phyloP scores from a whole-genome alignment of 805 yeast genomes.

The Sporopachydermia lactativora region DNA sequence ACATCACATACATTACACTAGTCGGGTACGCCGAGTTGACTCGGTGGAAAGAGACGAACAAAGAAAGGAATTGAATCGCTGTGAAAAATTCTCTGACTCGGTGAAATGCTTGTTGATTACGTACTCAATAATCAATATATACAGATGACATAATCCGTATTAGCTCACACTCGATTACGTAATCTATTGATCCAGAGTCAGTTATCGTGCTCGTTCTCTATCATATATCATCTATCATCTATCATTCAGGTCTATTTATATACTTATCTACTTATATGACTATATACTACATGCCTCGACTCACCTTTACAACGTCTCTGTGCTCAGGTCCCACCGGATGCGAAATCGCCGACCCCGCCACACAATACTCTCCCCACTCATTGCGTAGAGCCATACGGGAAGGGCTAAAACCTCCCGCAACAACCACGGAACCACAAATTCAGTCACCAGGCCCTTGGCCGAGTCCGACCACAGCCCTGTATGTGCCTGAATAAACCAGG shows the following conservation, averaged over 20 bases:
- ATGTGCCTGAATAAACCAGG: constrained; percentile 5
- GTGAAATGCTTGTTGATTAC: background rate
- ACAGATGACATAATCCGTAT: background rate
- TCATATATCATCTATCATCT: no score
- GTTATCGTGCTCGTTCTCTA: no score
- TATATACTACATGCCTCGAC: no score
- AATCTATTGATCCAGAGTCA: no score
- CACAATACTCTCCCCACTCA: constrained; percentile 59
- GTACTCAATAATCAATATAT: background rate
- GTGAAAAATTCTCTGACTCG: background rate
- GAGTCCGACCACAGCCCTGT: background rate
- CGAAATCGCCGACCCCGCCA: constrained; percentile 70
- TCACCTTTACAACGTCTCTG: constrained; percentile 58
- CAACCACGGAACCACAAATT: constrained; percentile 35
- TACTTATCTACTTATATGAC: no score
- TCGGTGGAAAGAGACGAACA: constrained; percentile 2
- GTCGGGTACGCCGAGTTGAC: background rate
- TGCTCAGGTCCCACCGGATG: constrained; percentile 61
- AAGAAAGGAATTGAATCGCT: constrained; percentile 4
- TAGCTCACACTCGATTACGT: no score
- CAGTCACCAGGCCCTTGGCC: background rate
- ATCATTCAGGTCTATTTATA: no score
- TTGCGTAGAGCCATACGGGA: constrained; percentile 74
- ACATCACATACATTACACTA: background rate
- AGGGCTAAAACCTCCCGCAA: constrained; percentile 61